phyloP scores from a whole-genome alignment of 2,329 filamentous ascomycete species.

The Neopestalotiopsis rosae region DNA sequence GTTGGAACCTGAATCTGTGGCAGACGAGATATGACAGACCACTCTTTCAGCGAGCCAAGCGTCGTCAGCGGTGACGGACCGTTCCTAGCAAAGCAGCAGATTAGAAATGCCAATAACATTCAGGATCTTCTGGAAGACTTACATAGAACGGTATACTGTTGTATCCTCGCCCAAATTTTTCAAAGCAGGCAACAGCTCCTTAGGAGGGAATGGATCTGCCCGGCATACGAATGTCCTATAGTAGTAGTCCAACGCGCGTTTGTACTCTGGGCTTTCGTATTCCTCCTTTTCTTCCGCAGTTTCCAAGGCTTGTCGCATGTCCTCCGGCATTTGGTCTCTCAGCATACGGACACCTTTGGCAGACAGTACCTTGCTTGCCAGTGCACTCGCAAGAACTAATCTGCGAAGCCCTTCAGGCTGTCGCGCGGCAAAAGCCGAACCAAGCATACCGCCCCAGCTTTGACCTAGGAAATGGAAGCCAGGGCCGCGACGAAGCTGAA shows the following conservation, averaged over 20 bases:
- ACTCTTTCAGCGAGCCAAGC: constrained; percentile 24
- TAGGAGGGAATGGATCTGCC: not conserved
- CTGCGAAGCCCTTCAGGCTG: not conserved
- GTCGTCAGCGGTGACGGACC: constrained; percentile 25
- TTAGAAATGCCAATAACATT: no score
- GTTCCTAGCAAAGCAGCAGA: constrained; percentile 20
- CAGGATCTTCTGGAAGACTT: no score
- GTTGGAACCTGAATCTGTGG: constrained; percentile 18
- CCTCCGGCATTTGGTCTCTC: not conserved
- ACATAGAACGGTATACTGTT: not conserved
- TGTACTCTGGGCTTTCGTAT: not conserved
- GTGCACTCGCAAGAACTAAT: not conserved
- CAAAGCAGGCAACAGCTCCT: not conserved
- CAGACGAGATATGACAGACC: constrained; percentile 27
- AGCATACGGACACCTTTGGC: not conserved
- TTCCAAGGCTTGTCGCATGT: not conserved
- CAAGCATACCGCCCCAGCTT: not conserved
- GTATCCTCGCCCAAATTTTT: not conserved
- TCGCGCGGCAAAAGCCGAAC: not conserved
- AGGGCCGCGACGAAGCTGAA: not conserved
- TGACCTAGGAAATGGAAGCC: not conserved
- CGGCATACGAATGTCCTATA: not conserved
- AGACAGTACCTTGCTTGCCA: not conserved
- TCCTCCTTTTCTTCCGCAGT: not conserved
- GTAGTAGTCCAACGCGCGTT: not conserved